Percentiles rank a stretch among this genome's conserved stretches.
Evolutionary conservation across 2,329 filamentous ascomycete species (phyloP).

Genomic region (Tolypocladium album): DNA sequence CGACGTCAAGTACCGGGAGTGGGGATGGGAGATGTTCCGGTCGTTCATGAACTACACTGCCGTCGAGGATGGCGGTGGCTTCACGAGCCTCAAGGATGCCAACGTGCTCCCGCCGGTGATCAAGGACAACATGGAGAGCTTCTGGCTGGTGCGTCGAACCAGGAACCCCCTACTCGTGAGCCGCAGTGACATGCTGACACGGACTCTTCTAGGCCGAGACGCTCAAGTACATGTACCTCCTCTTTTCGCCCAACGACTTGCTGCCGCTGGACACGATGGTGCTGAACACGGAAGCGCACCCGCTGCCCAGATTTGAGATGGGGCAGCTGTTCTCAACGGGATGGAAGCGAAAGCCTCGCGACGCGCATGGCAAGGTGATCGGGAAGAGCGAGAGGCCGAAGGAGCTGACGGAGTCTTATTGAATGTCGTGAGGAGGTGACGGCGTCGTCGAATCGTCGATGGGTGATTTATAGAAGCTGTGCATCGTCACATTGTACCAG

Average conservation of each 20-base stretch:
- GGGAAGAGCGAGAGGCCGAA: not conserved
- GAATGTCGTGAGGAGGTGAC: not conserved
- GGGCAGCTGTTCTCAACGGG: slow-evolving; percentile 68
- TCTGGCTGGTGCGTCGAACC: slow-evolving; percentile 69
- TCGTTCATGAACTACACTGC: slow-evolving; percentile 79
- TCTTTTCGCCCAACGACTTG: slow-evolving; percentile 77
- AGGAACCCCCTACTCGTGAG: too few species aligned
- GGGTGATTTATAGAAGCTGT: not conserved
- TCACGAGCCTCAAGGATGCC: slow-evolving; percentile 71
- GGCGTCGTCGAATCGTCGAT: too few species aligned
- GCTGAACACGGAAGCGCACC: slow-evolving; percentile 92
- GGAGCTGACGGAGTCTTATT: not conserved
- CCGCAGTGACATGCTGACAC: not conserved
- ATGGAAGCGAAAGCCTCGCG: slow-evolving; percentile 62
- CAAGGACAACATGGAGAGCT: slow-evolving; percentile 95
- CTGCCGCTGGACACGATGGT: slow-evolving; percentile 80
- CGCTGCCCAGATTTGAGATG: slow-evolving; percentile 78
- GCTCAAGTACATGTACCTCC: slow-evolving; percentile 91
- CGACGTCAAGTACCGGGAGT: slow-evolving; percentile 79
- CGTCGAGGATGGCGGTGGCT: slow-evolving; percentile 67
- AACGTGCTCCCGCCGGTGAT: slow-evolving; percentile 56
- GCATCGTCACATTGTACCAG: not conserved
- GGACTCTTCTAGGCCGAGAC: slow-evolving; percentile 63
- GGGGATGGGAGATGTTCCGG: slow-evolving; percentile 98
- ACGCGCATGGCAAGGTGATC: slow-evolving; percentile 29